Evolutionary conservation across 2,329 filamentous ascomycete genomes (phyloP), one percentile per base, ranked within the genome.

Genomic region (Fusarium sp.): DNA sequence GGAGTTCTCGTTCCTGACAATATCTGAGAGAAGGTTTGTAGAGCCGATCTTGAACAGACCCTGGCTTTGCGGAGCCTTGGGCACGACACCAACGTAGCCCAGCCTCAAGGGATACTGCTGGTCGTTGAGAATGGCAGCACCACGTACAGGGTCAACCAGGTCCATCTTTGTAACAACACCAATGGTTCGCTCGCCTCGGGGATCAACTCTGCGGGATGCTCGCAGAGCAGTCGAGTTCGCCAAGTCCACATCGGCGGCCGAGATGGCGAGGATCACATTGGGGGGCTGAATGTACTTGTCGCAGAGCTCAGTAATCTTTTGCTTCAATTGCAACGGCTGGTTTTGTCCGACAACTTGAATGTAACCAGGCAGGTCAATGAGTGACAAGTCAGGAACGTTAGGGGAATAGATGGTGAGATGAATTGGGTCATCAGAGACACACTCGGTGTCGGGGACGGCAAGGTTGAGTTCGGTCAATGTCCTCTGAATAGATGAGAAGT

Each of bases 151-250:
- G 76, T 98, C 96, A 9, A 99, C 95, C 24, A 99, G 88, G 79
- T 99, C 97, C 96, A 99, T 98, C 85, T 99, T 99, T 4, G 97
- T 99, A 48, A 99, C 92, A n/a, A 99, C 97, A 52, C 97, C 97
- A 80, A 99, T 99, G 0, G 97, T 99, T 72, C 97, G 90, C 84
- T 99, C 97, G 64, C 97, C 97, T 70, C 97, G 89, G 2, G 97
- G 97, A 79, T 99, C 97, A 31, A 98, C 95, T 76, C 96, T 90
- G 72, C 97, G 90, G 76, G 95, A 98, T 20, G 97, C 95, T 77
- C 95, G 89, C 27, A 99, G 85, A 7, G 97, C 95, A 8, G 97
- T 97, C 2, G 97, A 99, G 82, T 99, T 99, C 24, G 97, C 97
- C 67, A 99, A 84, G 86, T 99, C 97, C 20, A 99, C 97, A 83